Conservation (phyloP, 306 rosid genomes). For the Cucurbita argyrosperma region DNA sequence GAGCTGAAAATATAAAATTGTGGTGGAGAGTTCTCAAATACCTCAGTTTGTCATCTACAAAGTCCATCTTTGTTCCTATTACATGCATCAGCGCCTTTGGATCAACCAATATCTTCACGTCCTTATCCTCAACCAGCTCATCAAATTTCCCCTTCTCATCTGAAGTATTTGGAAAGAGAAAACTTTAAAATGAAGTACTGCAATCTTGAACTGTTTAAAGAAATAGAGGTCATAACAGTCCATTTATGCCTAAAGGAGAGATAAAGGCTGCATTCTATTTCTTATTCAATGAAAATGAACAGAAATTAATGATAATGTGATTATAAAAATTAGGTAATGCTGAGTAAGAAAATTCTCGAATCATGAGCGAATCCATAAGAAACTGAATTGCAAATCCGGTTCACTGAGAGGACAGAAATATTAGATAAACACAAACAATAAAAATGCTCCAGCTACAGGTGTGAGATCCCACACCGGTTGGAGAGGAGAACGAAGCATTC, state of each 20-base stretch:
- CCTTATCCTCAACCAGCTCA: constrained; percentile 82
- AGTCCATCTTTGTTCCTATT: constrained; percentile 93
- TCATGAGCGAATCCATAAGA: background rate
- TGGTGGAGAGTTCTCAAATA: constrained; percentile 1
- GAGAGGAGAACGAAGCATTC: too few relatives aligned
- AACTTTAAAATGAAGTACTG: background rate
- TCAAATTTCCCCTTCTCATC: constrained; percentile 92
- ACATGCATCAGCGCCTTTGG: constrained; percentile 98
- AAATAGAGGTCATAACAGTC: background rate
- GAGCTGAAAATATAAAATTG: background rate
- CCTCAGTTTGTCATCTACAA: constrained; percentile 90
- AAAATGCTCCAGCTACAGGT: background rate
- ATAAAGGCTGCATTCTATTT: background rate
- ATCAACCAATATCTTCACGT: constrained; percentile 78
- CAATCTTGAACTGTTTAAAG: background rate
- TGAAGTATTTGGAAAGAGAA: constrained; percentile 8
- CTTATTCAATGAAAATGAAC: background rate
- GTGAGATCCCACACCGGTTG: too few relatives aligned
- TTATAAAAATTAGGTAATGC: background rate
- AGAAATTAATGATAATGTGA: background rate
- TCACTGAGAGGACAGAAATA: background rate
- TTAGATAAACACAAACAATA: background rate
- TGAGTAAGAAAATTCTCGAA: background rate
- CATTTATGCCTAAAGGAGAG: background rate
- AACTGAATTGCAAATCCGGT: background rate